Base-by-base conservation (phyloP, 2,329 filamentous ascomycete species). In the Fusarium fracticaudum region DNA sequence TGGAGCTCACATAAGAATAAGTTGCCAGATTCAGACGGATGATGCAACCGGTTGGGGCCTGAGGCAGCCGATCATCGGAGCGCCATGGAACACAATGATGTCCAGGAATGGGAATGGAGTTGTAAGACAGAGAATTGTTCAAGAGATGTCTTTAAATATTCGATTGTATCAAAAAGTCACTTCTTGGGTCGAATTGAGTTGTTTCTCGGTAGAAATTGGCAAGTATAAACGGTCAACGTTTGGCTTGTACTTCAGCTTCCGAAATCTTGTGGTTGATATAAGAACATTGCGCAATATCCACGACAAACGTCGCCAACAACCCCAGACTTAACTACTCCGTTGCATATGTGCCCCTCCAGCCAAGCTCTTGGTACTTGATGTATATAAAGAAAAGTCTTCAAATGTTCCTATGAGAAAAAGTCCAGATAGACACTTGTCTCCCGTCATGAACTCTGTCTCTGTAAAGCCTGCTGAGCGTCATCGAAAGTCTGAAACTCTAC, bases 11-110 rank as follows among this genome's bases (percentile, higher is more conserved):
- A 35, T 40, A 76, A 77, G 50, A 64, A 53, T 65, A 71, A 67
- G 63, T 67, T 68, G 54, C 73, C 72, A 64, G 73, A 64, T 63
- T 70, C 62, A 74, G 68, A 67, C 53, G 54, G 60, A 78, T 78
- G 77, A 78, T 78, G 77, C 77, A 78, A 78, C 67, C 58, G 59
- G 60, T 78, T 77, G 76, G 48, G 66, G 77, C 77, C 77, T 78
- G 64, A 78, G 77, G 77, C 77, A 78, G 75, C 77, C 73, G 65
- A 75, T 53, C 60, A 76, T 77, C 73, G 74, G 74, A 77, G 59
- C 45, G 40, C 37, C 38, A 26, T 26, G 26, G 26, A 61, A 64
- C 55, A 58, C 64, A 60, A 54, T 24, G 41, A 38, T n/a, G 29
- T 11, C 22, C 29, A 22, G 45, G 31, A 24, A 40, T 17, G 15